A percentile compares a stretch with the other conserved stretches of the same genome.
phyloP scores from a whole-genome alignment of 139 green algal genomes.

The Chlorella sp. region DNA sequence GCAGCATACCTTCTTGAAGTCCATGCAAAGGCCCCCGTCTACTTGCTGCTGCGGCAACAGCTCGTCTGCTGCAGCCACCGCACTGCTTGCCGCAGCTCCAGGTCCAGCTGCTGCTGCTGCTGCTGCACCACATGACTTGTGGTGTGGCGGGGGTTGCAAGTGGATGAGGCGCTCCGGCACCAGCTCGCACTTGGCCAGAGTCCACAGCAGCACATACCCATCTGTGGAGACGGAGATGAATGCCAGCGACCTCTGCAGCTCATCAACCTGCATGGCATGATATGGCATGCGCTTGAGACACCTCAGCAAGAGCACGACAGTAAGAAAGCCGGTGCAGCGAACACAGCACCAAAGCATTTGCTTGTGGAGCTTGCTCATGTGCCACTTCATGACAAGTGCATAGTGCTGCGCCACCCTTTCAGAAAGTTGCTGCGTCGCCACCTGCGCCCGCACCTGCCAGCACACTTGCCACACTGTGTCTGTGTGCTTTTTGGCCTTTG shows the following conservation, averaged over 20 bases:
- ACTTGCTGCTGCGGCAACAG: too few relatives aligned
- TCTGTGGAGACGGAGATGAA: slow-evolving; percentile 63
- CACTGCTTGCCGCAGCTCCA: too few relatives aligned
- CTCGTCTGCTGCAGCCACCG: too few relatives aligned
- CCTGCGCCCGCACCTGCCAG: too few relatives aligned
- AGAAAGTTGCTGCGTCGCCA: too few relatives aligned
- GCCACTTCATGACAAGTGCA: too few relatives aligned
- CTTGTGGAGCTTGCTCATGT: too few relatives aligned
- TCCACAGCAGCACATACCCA: slow-evolving; percentile 80
- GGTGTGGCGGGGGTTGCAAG: slow-evolving; percentile 32
- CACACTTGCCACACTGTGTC: slow-evolving; percentile 88
- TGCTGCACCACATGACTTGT: not conserved
- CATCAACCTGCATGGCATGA: slow-evolving; percentile 47
- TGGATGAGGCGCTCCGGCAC: slow-evolving; percentile 60
- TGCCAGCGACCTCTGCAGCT: slow-evolving; percentile 53
- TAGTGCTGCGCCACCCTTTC: too few relatives aligned
- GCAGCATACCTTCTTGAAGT: slow-evolving; percentile 90
- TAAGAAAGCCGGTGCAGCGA: too few relatives aligned
- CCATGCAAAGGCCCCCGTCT: slow-evolving; percentile 62
- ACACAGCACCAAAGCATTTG: too few relatives aligned
- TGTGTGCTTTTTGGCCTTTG: slow-evolving; percentile 67
- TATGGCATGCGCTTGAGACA: too few relatives aligned
- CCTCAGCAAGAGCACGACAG: too few relatives aligned
- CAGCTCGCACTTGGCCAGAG: slow-evolving; percentile 79
- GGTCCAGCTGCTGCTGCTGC: not conserved